A percentile compares a stretch with the other conserved stretches of the same genome.
Conservation (phyloP, 2,329 filamentous ascomycete genomes). For the Amesomyces nigricolor region DNA sequence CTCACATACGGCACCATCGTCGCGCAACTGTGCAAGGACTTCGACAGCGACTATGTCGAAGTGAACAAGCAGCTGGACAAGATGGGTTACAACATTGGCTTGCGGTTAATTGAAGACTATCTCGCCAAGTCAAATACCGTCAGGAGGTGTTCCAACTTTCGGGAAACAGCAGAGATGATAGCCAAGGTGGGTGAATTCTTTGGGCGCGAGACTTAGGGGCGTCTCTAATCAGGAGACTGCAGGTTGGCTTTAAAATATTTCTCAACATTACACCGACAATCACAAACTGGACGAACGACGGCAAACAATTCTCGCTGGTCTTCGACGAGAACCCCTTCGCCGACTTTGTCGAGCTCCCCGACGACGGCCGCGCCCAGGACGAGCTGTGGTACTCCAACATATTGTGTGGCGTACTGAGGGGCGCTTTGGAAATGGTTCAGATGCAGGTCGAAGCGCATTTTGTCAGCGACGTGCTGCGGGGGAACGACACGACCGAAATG, state of each 20-base stretch:
- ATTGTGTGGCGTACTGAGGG: constrained; percentile 84
- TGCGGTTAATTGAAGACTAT: constrained; percentile 95
- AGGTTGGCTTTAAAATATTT: constrained; percentile 99
- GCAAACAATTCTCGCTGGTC: constrained; percentile 90
- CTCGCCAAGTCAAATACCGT: constrained; percentile 88
- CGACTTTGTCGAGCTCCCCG: constrained; percentile 94
- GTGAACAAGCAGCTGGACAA: constrained; percentile 98
- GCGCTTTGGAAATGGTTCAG: constrained; percentile 96
- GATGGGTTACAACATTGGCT: constrained; percentile 98
- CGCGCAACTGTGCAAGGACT: constrained; percentile 92
- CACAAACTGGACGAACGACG: constrained; percentile 93
- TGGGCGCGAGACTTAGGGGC: too few species aligned
- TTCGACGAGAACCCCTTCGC: constrained; percentile 97
- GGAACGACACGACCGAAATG: constrained; percentile 97
- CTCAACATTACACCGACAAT: constrained; percentile 91
- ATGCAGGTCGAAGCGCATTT: constrained; percentile 99
- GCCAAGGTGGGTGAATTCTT: constrained; percentile 58
- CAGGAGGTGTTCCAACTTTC: constrained; percentile 85
- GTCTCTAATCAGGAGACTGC: constrained; percentile 21
- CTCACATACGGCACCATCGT: constrained; percentile 98
- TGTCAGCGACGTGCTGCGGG: constrained; percentile 84
- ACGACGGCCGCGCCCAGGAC: constrained; percentile 91
- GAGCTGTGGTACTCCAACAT: constrained; percentile 99
- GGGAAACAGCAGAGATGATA: constrained; percentile 95
- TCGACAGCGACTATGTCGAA: constrained; percentile 86